Evolutionary conservation across 176 grass and related monocot genomes (phyloP).

Genomic region (Alloteropsis semialata): DNA sequence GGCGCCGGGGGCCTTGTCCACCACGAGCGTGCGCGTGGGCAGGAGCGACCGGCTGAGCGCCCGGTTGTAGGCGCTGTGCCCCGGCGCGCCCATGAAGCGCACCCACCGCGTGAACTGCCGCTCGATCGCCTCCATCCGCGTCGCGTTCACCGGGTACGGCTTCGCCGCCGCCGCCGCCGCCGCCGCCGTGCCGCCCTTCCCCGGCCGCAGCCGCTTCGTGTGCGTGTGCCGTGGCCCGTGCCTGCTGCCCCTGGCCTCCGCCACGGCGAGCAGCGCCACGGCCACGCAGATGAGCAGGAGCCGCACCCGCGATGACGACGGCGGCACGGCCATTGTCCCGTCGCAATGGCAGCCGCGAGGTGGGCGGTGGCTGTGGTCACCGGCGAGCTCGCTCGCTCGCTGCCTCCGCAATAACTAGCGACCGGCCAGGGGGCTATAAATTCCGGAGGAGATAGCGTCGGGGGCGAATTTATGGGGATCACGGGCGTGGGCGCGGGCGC

Average conservation of each 20-base stretch:
- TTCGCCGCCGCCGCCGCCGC: background rate
- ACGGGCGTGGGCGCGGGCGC: conserved; percentile 25
- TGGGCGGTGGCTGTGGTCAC: background rate
- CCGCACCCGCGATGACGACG: background rate
- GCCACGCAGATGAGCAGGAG: background rate
- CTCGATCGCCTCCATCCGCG: conserved; percentile 54
- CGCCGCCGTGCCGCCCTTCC: background rate
- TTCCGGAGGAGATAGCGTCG: background rate
- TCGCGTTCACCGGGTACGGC: conserved; percentile 58
- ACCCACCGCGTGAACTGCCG: conserved; percentile 83
- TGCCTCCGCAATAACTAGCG: background rate
- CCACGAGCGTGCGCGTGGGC: conserved; percentile 58
- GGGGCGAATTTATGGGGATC: conserved; percentile 32
- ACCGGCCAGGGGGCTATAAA: background rate
- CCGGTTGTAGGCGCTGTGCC: conserved; percentile 53
- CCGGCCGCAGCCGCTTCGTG: conserved; percentile 52
- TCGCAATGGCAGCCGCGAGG: background rate
- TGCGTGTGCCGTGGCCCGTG: conserved; percentile 21
- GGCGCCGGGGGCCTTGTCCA: conserved; percentile 53
- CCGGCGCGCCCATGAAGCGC: conserved; percentile 49
- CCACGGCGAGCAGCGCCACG: background rate
- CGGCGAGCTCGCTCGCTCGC: background rate
- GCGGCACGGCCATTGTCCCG: background rate
- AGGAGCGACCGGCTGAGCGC: conserved; percentile 46
- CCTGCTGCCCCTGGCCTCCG: background rate